Percentiles rank a stretch among this genome's conserved stretches.
Evolutionary conservation across 2,329 filamentous ascomycete species (phyloP).

Genomic region (Westerdykella sp.): DNA sequence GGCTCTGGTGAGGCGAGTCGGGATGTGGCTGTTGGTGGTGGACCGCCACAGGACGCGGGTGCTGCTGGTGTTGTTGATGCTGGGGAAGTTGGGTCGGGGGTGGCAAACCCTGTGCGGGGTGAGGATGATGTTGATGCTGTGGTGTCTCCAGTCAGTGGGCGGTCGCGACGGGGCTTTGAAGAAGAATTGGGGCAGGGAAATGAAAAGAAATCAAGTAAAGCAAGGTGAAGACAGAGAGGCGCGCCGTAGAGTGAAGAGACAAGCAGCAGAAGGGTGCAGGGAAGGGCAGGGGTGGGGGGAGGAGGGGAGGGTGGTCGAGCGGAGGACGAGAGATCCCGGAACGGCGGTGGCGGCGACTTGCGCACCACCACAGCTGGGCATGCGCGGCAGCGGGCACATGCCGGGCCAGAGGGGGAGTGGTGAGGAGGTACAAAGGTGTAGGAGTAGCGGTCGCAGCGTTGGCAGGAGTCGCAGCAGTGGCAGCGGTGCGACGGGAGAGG

Average conservation of each 20-base stretch:
- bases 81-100: constrained; percentile 44
- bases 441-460: too few species aligned
- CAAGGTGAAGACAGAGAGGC: constrained; percentile 5
- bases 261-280: constrained; percentile 13
- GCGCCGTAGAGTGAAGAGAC: constrained; percentile 7
- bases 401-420: too few species aligned
- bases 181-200: constrained; percentile 1
- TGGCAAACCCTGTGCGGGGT: constrained; percentile 68
- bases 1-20: constrained; percentile 56
- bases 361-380: constrained; percentile 5
- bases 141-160: constrained; percentile 21
- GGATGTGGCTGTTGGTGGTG: constrained; percentile 52
- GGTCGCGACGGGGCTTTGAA: too few species aligned
- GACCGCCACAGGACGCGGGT: constrained; percentile 66
- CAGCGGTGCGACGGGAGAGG: constrained; percentile 16
- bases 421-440: too few species aligned
- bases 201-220: constrained; percentile 5
- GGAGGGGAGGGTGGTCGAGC: neutral
- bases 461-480: constrained; percentile 17
- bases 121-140: constrained; percentile 62
- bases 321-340: neutral
- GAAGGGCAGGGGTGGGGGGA: constrained; percentile 5
- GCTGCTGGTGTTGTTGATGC: constrained; percentile 48
- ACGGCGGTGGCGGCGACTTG: constrained; percentile 13
- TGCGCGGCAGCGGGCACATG: constrained; percentile 1